These are phyloP conservation scores for Termitomyces sp. DNA, from an alignment of 768 basidiomycete species.

Conservation along the genomic window DNA sequence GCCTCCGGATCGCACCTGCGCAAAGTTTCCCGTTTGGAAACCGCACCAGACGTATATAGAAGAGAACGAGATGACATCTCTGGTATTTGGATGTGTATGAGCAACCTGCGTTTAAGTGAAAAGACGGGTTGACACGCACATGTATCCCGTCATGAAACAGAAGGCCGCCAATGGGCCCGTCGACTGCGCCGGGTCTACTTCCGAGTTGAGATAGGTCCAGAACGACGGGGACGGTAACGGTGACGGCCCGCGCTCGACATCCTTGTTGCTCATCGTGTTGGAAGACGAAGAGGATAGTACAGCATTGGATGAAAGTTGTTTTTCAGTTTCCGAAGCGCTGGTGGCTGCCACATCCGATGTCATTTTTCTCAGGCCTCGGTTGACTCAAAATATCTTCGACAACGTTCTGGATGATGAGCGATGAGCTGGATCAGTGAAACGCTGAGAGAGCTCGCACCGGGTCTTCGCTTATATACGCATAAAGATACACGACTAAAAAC, in stretches of 20 bases:
- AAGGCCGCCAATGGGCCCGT: conserved; percentile 56
- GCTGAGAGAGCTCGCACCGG: background rate
- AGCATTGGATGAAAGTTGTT: background rate
- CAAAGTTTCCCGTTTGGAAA: conserved; percentile 78
- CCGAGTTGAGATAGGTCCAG: conserved; percentile 33
- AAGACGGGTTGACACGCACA: conserved; percentile 37
- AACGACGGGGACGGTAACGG: conserved; percentile 17
- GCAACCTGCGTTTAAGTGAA: background rate
- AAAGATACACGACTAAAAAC: background rate
- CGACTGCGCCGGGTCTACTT: conserved; percentile 48
- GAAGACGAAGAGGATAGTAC: background rate
- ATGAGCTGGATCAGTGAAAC: background rate
- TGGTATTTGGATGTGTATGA: conserved; percentile 18
- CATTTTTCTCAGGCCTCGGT: background rate
- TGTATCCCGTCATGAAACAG: conserved; percentile 78
- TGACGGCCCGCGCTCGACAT: conserved; percentile 3
- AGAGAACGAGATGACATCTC: conserved; percentile 70
- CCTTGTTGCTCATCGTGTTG: conserved; percentile 6
- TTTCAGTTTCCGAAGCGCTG: background rate
- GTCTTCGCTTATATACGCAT: background rate
- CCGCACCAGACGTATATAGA: conserved; percentile 83
- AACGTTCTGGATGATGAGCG: background rate
- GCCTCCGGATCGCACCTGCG: conserved; percentile 45
- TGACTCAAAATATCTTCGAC: background rate
- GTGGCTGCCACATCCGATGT: background rate